Percentiles rank a stretch among this genome's conserved stretches.
These are phyloP conservation scores for Silene noctiflora DNA, from an alignment of 179 eudicot genomes.

Conservation along the genomic window DNA sequence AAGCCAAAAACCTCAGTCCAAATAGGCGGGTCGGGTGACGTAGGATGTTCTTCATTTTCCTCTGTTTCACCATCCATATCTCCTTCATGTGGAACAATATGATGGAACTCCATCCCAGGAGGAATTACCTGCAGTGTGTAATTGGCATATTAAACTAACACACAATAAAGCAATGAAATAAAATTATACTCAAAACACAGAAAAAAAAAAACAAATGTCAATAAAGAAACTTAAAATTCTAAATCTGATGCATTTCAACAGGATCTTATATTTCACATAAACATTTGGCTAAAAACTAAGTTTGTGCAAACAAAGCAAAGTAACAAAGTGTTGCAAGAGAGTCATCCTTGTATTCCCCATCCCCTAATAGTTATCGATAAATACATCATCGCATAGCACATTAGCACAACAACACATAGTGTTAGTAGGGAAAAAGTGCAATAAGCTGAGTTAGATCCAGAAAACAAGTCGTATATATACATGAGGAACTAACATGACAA, in stretches of 20 bases:
- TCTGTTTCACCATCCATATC: conserved; percentile 76
- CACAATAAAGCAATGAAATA: conserved; percentile 1
- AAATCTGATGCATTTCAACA: no score
- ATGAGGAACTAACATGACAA: neutral
- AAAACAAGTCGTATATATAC: neutral
- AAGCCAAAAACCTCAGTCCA: conserved; percentile 48
- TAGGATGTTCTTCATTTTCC: conserved; percentile 50
- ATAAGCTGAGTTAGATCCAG: neutral
- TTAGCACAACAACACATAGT: neutral
- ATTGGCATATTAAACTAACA: neutral
- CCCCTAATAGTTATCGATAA: neutral
- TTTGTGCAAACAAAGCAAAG: no score
- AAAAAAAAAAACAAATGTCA: neutral
- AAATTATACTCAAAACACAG: neutral
- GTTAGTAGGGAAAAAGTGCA: neutral
- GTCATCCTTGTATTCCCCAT: neutral
- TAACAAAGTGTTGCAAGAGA: neutral
- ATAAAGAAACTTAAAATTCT: no score
- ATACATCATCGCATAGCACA: neutral
- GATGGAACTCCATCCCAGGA: conserved; percentile 96
- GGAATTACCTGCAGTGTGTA: conserved; percentile 62
- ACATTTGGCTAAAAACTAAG: no score
- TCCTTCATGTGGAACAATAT: conserved; percentile 65
- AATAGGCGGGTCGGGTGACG: conserved; percentile 56
- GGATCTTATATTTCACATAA: no score